Conservation (phyloP, 352 stramenopile species). For the Globisporangium mamillatum region DNA sequence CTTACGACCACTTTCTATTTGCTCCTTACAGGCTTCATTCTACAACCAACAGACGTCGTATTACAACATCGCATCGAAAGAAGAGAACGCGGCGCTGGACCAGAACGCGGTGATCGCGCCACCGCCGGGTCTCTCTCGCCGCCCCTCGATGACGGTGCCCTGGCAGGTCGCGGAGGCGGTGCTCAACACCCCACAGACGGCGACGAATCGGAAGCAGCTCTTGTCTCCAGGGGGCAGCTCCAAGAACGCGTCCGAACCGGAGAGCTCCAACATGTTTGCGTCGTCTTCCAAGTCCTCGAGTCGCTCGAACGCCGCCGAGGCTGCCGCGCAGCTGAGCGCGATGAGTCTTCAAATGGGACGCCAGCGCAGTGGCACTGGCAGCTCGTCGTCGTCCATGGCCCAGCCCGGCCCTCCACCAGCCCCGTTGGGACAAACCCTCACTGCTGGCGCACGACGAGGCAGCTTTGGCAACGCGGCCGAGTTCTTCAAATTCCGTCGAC, state of each 20-base stretch:
- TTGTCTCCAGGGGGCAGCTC: conserved; percentile 30
- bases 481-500: conserved; percentile 85
- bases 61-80: conserved; percentile 64
- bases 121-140: conserved; percentile 66
- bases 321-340: conserved; percentile 61
- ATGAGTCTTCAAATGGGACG: conserved; percentile 41
- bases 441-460: conserved; percentile 44
- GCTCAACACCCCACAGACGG: conserved; percentile 77
- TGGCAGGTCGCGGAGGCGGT: conserved; percentile 85
- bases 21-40: conserved; percentile 34
- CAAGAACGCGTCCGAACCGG: conserved; percentile 24
- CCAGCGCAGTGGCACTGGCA: conserved; percentile 32
- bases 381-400: conserved; percentile 12
- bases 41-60: conserved; percentile 75
- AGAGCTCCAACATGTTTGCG: conserved; percentile 43
- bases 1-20: neutral
- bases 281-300: conserved; percentile 16
- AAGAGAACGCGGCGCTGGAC: conserved; percentile 51
- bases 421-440: conserved; percentile 29
- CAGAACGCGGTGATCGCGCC: conserved; percentile 68
- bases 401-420: conserved; percentile 16
- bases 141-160: conserved; percentile 81
- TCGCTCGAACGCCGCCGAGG: conserved; percentile 51
- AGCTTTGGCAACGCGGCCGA: conserved; percentile 84
- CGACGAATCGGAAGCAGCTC: conserved; percentile 60